phyloP scores from a whole-genome alignment of 768 basidiomycete genomes.

The Austroboletus eburneus region DNA sequence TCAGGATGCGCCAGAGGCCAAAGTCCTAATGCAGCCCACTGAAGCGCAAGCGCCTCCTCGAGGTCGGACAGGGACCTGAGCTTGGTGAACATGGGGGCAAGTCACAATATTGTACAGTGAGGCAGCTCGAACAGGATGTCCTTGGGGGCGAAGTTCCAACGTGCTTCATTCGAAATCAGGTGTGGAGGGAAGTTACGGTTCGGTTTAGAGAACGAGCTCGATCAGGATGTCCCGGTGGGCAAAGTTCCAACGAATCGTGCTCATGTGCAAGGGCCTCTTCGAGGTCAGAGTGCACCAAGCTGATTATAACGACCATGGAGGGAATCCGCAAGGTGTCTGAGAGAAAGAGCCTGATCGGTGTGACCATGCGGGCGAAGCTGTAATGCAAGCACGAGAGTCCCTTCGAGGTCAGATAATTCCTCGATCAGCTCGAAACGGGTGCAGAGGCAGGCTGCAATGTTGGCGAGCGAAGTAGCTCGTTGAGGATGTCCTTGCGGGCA shows the following conservation, averaged over 20 bases:
- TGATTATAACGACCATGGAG: background rate
- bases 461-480: background rate
- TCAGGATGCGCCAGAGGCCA: background rate
- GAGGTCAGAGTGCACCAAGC: background rate
- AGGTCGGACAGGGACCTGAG: background rate
- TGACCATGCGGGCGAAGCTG: conserved; percentile 1
- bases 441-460: background rate
- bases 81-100: background rate
- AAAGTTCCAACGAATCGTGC: background rate
- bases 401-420: background rate
- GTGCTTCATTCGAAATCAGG: background rate
- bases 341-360: background rate
- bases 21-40: background rate
- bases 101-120: background rate
- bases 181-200: too few relatives aligned
- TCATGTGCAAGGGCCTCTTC: background rate
- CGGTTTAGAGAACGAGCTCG: background rate
- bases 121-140: background rate
- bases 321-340: too few relatives aligned
- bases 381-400: background rate
- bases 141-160: background rate
- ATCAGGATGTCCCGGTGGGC: conserved; percentile 2
- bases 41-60: background rate
- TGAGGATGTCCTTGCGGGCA: background rate
- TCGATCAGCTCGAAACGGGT: background rate